Conservation (phyloP, 768 basidiomycete species). For the Suillus alpinus region DNA sequence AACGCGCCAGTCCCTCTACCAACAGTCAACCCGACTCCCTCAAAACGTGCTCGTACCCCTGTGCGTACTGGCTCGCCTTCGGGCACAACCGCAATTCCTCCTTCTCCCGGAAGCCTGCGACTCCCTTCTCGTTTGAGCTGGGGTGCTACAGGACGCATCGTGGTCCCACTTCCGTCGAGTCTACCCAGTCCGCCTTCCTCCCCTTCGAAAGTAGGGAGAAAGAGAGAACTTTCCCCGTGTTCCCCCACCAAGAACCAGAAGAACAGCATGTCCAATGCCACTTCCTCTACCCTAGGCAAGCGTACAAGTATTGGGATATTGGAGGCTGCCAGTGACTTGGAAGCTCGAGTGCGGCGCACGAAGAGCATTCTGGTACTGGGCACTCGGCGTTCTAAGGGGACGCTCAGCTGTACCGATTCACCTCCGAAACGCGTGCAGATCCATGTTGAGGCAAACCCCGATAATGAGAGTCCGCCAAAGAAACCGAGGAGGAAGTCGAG, state of each 20-base stretch:
- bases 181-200: constrained; percentile 31
- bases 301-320: constrained; percentile 29
- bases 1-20: background rate
- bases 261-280: background rate
- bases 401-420: constrained; percentile 7
- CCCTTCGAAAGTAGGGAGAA: constrained; percentile 17
- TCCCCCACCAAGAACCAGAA: constrained; percentile 11
- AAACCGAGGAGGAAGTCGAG: constrained; percentile 27
- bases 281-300: background rate
- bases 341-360: constrained; percentile 12
- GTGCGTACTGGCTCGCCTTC: background rate
- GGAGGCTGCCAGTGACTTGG: constrained; percentile 22
- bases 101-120: constrained; percentile 28
- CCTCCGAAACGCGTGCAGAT: constrained; percentile 28
- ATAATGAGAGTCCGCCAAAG: constrained; percentile 1
- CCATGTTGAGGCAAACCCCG: constrained; percentile 20
- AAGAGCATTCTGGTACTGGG: constrained; percentile 32
- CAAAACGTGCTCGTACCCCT: constrained; percentile 25
- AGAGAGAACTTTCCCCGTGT: background rate
- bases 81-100: constrained; percentile 8
- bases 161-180: constrained; percentile 1
- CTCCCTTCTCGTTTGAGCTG: constrained; percentile 30
- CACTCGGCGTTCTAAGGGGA: constrained; percentile 22
- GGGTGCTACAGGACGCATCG: constrained; percentile 23
- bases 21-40: constrained; percentile 12